Base-by-base conservation (phyloP, 169 alveolate species). In the Plasmodium cynomolgi region DNA sequence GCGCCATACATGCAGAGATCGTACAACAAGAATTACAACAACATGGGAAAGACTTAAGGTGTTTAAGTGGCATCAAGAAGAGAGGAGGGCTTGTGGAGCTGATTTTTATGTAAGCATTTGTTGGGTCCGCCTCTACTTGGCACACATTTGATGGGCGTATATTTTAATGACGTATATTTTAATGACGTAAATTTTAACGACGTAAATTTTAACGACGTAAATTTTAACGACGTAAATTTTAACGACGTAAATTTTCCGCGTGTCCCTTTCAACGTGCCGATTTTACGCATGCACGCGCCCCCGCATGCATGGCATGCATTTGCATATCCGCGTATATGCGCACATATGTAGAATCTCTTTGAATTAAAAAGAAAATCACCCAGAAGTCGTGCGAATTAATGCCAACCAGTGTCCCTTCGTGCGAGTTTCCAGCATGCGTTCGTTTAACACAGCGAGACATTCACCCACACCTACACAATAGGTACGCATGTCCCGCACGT, bases 1-100 rank as follows among this genome's bases (percentile, higher is more conserved):
- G 91, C 84, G 34, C 82, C 81, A 17, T 88, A 88, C 62, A 81
- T 88, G 33, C 94, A 88, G 74, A 71, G 94, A 79, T 34, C 91
- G 20, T 88, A 88, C 73, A 88, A 81, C 72, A 88, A 88, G 39
- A 80, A 50, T 56, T 88, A 44, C 83, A 86, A 85, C 73, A 86
- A 88, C 83, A 80, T 88, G 82, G 94, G 94, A 50, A 88, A 88
- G 56, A 88, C 94, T 15, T 88, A 31, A 44, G 23, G 17, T 50
- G 26, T 50, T 85, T 34, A 47, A 26, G 77, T 26, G 15, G 37
- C 34, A 23, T 9, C n/a, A 2, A n/a, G n/a, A 62, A 62, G 75
- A 68, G 37, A 83, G 37, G 68, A 37, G 47, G 37, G 37, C 9
- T 47, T 68, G 13, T 54, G 79, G 29, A 23, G 33, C 13, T 81